These are phyloP conservation scores for Colletotrichum australisinense DNA, from an alignment of 2,329 filamentous ascomycete species.

Conservation along the genomic window DNA sequence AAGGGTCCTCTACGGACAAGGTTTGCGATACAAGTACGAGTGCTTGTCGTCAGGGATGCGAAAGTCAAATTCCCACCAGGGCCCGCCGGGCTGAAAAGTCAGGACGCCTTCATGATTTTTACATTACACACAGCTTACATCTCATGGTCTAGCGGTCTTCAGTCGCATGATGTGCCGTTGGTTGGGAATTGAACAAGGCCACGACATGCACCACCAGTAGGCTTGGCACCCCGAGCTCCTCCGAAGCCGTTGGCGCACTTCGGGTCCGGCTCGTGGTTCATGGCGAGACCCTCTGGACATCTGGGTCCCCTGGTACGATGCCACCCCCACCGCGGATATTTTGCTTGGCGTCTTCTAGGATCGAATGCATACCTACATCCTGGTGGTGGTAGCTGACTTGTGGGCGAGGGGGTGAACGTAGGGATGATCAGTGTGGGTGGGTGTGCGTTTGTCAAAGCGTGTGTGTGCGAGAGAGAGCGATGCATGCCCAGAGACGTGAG, in stretches of 20 bases:
- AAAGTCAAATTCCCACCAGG: conserved; percentile 28
- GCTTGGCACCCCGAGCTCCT: conserved; percentile 25
- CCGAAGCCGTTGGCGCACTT: conserved; percentile 22
- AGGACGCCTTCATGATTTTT: conserved; percentile 9
- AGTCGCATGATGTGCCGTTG: neutral
- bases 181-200: conserved; percentile 10
- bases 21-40: conserved; percentile 16
- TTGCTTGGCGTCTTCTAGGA: conserved; percentile 28
- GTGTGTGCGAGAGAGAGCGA: neutral
- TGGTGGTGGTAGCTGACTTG: neutral
- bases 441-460: conserved; percentile 1
- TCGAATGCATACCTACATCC: conserved; percentile 9
- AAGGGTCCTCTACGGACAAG: conserved; percentile 22
- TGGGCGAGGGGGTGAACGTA: conserved; percentile 17
- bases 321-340: conserved; percentile 30
- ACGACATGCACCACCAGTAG: conserved; percentile 1
- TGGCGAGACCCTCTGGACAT: neutral
- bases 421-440: conserved; percentile 4
- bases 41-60: conserved; percentile 19
- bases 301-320: conserved; percentile 25
- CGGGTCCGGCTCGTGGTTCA: conserved; percentile 22
- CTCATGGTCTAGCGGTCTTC: neutral
- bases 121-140: conserved; percentile 13
- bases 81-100: conserved; percentile 12
- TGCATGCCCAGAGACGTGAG: neutral